Conservation (phyloP, 2,329 filamentous ascomycete species). For the Exophiala bonariae region DNA sequence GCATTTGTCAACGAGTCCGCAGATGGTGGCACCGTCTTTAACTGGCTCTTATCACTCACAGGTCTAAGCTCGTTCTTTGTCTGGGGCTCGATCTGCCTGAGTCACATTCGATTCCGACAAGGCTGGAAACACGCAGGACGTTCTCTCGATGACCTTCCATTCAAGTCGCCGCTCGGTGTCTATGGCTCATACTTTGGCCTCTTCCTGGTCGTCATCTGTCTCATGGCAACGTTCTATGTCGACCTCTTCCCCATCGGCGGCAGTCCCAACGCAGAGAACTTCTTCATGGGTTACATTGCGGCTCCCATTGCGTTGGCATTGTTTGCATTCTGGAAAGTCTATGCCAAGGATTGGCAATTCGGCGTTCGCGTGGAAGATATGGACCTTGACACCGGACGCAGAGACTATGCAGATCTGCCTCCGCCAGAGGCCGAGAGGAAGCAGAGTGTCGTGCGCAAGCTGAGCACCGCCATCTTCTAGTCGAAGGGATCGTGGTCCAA, state of each 20-base stretch:
- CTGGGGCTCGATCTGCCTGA: constrained; percentile 48
- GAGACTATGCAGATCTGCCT: constrained; percentile 51
- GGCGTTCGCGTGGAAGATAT: constrained; percentile 17
- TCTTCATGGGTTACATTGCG: constrained; percentile 66
- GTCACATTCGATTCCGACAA: constrained; percentile 82
- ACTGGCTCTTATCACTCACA: constrained; percentile 79
- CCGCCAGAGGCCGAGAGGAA: constrained; percentile 10
- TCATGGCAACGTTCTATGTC: constrained; percentile 86
- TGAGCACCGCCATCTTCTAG: constrained; percentile 19
- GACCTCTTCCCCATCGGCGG: constrained; percentile 71
- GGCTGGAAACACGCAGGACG: constrained; percentile 74
- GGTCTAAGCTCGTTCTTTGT: constrained; percentile 74
- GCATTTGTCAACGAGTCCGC: constrained; percentile 68
- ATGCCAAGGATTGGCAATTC: constrained; percentile 11
- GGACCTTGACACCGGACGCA: constrained; percentile 71
- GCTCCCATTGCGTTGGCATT: constrained; percentile 57
- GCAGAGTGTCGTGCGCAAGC: constrained; percentile 12
- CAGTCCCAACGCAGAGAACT: constrained; percentile 56
- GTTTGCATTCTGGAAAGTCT: constrained; percentile 44
- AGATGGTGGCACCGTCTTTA: constrained; percentile 58
- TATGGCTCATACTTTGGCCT: constrained; percentile 80
- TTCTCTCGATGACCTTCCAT: constrained; percentile 75
- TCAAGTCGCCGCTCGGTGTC: constrained; percentile 75
- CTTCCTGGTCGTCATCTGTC: constrained; percentile 48
- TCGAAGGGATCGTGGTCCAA: too few relatives aligned